Conservation (phyloP, 2,329 filamentous ascomycete species). For the Magnaporthiopsis poae region DNA sequence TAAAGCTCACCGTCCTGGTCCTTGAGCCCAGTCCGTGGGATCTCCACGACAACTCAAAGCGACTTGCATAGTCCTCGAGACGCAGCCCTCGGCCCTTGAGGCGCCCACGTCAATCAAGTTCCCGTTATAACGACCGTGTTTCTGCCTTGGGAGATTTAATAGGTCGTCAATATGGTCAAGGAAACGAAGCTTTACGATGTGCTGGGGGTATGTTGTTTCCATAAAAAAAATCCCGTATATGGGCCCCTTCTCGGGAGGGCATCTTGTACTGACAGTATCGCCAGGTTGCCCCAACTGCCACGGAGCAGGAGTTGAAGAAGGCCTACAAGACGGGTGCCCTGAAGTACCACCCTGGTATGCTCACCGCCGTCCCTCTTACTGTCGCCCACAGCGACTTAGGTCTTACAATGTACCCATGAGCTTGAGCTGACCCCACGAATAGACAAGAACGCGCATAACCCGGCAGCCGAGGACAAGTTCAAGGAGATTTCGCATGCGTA, state of each 20-base stretch:
- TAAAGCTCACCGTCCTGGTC: too few species aligned
- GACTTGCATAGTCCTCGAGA: not conserved
- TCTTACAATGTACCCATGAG: too few species aligned
- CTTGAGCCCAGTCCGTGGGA: not conserved
- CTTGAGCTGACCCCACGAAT: slow-evolving; percentile 13
- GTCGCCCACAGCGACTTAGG: slow-evolving; percentile 4
- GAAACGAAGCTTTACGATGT: slow-evolving; percentile 72
- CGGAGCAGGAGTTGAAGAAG: slow-evolving; percentile 81
- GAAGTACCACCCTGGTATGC: slow-evolving; percentile 73
- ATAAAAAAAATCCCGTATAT: not conserved
- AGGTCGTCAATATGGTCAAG: slow-evolving; percentile 55
- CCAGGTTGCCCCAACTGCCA: slow-evolving; percentile 68
- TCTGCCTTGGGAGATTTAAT: not conserved
- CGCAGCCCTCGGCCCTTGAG: not conserved
- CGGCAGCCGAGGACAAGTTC: slow-evolving; percentile 91
- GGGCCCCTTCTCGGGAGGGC: not conserved
- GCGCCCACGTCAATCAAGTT: not conserved
- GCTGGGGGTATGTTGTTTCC: slow-evolving; percentile 53
- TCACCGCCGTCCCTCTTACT: not conserved
- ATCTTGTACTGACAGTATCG: not conserved
- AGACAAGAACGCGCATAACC: slow-evolving; percentile 97
- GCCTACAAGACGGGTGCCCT: slow-evolving; percentile 76
- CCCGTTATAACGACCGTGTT: not conserved
- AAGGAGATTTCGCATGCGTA: slow-evolving; percentile 95
- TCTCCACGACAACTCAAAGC: not conserved